phyloP scores from a whole-genome alignment of 805 yeast genomes.

The Candida suzukii region DNA sequence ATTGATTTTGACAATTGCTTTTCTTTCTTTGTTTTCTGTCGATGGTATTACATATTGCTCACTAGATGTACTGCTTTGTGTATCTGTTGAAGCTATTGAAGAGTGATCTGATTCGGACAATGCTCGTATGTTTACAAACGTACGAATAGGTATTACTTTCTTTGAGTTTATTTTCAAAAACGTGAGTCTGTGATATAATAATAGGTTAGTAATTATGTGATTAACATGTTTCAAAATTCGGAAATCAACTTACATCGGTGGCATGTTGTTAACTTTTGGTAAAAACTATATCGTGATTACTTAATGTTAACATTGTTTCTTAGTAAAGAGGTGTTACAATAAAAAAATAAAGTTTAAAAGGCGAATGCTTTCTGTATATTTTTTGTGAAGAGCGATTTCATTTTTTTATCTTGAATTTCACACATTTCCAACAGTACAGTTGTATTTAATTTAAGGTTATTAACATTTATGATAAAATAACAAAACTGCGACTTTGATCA shows the following conservation, averaged over 20 bases:
- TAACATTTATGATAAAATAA: too few relatives aligned
- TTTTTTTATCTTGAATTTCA: too few relatives aligned
- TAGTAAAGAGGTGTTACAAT: too few relatives aligned
- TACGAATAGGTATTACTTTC: slow-evolving; percentile 16
- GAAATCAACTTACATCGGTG: slow-evolving; percentile 18
- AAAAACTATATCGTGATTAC: background rate
- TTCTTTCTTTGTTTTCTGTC: slow-evolving; percentile 12
- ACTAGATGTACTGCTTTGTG: too few relatives aligned
- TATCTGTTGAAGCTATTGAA: too few relatives aligned
- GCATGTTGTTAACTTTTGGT: slow-evolving; percentile 6
- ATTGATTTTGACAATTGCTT: slow-evolving; percentile 11
- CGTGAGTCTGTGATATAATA: slow-evolving; percentile 8
- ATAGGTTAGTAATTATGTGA: background rate
- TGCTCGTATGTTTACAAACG: slow-evolving; percentile 17
- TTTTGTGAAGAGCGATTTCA: too few relatives aligned
- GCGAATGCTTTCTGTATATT: too few relatives aligned
- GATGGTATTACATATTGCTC: slow-evolving; percentile 9
- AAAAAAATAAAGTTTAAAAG: too few relatives aligned
- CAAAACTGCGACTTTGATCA: too few relatives aligned
- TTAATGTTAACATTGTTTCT: too few relatives aligned
- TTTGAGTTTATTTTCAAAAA: slow-evolving; percentile 9
- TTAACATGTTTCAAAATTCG: background rate
- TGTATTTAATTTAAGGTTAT: too few relatives aligned
- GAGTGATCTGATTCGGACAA: background rate
- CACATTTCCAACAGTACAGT: too few relatives aligned